These are phyloP conservation scores for Bauhinia variegata DNA, from an alignment of 306 rosid genomes.

Conservation along the genomic window DNA sequence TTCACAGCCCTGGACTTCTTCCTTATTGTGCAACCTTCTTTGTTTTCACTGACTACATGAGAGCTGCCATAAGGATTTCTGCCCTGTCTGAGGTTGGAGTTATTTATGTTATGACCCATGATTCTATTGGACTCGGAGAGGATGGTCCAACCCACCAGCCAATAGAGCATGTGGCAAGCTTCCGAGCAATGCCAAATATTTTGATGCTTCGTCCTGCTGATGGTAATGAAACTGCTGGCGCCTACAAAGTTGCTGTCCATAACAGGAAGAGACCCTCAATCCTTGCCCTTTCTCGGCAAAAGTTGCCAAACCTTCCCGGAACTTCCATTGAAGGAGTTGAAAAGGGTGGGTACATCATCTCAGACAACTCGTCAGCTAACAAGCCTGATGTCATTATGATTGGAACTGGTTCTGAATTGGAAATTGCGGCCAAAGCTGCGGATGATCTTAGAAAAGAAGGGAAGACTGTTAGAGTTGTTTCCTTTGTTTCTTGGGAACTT, in stretches of 20 bases:
- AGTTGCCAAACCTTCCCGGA: constrained; percentile 79
- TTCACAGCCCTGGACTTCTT: constrained; percentile 89
- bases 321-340: constrained; percentile 87
- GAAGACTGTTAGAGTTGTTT: constrained; percentile 87
- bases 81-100: constrained; percentile 78
- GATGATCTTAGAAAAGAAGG: constrained; percentile 94
- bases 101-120: constrained; percentile 95
- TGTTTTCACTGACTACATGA: constrained; percentile 98
- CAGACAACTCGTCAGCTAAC: constrained; percentile 86
- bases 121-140: constrained; percentile 98
- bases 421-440: constrained; percentile 86
- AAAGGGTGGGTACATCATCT: constrained; percentile 88
- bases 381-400: constrained; percentile 94
- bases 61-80: constrained; percentile 93
- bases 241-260: constrained; percentile 80
- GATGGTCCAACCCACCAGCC: constrained; percentile 99
- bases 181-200: constrained; percentile 97
- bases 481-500: constrained; percentile 92
- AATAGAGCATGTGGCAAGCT: constrained; percentile 93
- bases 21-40: constrained; percentile 98
- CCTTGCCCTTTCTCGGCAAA: constrained; percentile 95
- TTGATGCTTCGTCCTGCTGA: constrained; percentile 99
- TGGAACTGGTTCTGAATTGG: constrained; percentile 95
- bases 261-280: constrained; percentile 92
- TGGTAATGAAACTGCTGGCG: constrained; percentile 97